Conservation (phyloP, 495 filamentous ascomycete species). For the Tuber umbilicatum region DNA sequence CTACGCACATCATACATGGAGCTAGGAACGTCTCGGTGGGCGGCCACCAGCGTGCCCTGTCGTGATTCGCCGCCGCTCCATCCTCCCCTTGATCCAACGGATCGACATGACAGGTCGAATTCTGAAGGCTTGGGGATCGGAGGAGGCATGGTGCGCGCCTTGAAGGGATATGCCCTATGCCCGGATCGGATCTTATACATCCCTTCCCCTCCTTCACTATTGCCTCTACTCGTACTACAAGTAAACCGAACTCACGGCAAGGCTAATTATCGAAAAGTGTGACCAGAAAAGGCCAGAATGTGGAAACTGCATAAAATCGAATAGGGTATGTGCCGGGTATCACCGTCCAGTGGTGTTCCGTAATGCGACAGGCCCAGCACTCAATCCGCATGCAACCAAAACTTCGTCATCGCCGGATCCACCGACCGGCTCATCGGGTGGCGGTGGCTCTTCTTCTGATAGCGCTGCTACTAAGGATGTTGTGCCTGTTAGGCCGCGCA, state of each 20-base stretch:
- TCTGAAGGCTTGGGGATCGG: neutral
- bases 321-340: neutral
- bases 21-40: neutral
- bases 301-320: conserved; percentile 1
- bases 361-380: neutral
- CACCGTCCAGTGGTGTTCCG: neutral
- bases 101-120: neutral
- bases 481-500: neutral
- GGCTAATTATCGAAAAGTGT: neutral
- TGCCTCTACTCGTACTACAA: neutral
- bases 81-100: neutral
- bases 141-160: neutral
- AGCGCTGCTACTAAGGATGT: neutral
- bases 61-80: neutral
- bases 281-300: neutral
- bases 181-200: neutral
- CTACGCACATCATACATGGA: neutral
- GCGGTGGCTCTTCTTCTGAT: neutral
- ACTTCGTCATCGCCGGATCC: neutral
- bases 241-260: neutral
- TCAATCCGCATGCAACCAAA: neutral
- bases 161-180: too few species aligned
- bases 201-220: neutral
- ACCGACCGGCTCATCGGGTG: neutral
- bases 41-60: neutral